phyloP scores from a whole-genome alignment of 192 early-diverging fungal genomes.

The Coemansia javaensis region DNA sequence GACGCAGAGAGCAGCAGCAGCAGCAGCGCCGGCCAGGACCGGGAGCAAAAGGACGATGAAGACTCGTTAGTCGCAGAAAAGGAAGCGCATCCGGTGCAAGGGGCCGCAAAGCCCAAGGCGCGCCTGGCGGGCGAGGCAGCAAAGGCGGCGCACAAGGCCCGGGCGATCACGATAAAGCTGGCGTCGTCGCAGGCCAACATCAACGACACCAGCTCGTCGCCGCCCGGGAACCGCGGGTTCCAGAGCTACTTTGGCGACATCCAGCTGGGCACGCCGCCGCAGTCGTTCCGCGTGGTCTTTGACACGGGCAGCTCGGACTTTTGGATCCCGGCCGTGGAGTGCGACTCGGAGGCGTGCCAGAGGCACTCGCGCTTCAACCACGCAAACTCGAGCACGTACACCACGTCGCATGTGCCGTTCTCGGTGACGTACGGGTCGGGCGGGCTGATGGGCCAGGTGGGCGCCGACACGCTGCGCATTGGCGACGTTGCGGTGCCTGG shows the following conservation, averaged over 20 bases:
- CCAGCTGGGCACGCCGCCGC: conserved; percentile 51
- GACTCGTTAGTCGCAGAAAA: neutral
- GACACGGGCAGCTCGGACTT: conserved; percentile 59
- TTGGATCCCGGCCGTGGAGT: conserved; percentile 55
- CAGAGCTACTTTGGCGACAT: conserved; percentile 49
- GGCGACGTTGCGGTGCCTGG: conserved; percentile 35
- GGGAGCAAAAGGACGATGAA: neutral
- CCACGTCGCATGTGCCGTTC: conserved; percentile 33
- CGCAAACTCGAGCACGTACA: conserved; percentile 39
- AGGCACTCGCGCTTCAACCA: conserved; percentile 49
- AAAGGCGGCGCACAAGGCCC: neutral
- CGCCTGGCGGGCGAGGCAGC: neutral
- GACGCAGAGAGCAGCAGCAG: neutral
- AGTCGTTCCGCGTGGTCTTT: conserved; percentile 56
- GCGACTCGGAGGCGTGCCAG: conserved; percentile 45
- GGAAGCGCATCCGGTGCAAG: too few species aligned
- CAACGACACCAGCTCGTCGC: conserved; percentile 19
- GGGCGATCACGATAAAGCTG: conserved; percentile 22
- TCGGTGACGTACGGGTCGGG: conserved; percentile 54
- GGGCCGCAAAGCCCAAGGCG: too few species aligned
- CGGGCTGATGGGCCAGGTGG: conserved; percentile 51
- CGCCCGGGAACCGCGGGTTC: conserved; percentile 37
- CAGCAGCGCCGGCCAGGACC: neutral
- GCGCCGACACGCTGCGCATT: conserved; percentile 46
- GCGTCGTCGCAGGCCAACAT: conserved; percentile 39